Evolutionary conservation across 2,329 filamentous ascomycete genomes (phyloP).

Genomic region (Verticillium zaregamsianum): DNA sequence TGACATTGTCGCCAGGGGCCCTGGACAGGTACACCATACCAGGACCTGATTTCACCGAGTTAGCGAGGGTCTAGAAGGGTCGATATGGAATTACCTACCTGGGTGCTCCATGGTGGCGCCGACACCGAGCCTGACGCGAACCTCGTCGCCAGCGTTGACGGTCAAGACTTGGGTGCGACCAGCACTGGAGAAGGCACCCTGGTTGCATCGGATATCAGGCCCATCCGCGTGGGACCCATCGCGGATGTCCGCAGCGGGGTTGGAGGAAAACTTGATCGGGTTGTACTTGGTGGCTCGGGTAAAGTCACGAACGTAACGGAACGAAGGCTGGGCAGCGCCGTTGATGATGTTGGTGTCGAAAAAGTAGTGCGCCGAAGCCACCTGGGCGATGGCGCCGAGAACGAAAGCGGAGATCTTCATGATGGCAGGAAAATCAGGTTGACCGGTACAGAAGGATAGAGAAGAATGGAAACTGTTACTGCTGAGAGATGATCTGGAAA

Average conservation of each 20-base stretch:
- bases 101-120: conserved; percentile 17
- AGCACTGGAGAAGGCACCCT: conserved; percentile 19
- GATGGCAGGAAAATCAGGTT: neutral
- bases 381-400: conserved; percentile 11
- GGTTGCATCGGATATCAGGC: conserved; percentile 22
- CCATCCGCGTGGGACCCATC: conserved; percentile 16
- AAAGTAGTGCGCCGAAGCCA: conserved; percentile 23
- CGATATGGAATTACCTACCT: conserved; percentile 6
- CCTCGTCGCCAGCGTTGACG: conserved; percentile 17
- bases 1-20: conserved; percentile 19
- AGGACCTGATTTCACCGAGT: conserved; percentile 9
- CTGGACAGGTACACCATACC: conserved; percentile 20
- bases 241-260: conserved; percentile 17
- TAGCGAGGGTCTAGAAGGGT: neutral
- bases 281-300: conserved; percentile 19
- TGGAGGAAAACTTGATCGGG: conserved; percentile 22
- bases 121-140: conserved; percentile 15
- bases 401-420: conserved; percentile 16
- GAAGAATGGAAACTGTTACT: neutral
- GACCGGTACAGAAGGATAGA: neutral
- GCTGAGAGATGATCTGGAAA: neutral
- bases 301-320: conserved; percentile 20
- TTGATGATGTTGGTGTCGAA: conserved; percentile 20
- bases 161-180: conserved; percentile 17
- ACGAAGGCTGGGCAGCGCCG: conserved; percentile 11